These are phyloP conservation scores for Pseudogymnoascus sp. DNA, from an alignment of 2,329 filamentous ascomycete genomes.

Conservation along the genomic window DNA sequence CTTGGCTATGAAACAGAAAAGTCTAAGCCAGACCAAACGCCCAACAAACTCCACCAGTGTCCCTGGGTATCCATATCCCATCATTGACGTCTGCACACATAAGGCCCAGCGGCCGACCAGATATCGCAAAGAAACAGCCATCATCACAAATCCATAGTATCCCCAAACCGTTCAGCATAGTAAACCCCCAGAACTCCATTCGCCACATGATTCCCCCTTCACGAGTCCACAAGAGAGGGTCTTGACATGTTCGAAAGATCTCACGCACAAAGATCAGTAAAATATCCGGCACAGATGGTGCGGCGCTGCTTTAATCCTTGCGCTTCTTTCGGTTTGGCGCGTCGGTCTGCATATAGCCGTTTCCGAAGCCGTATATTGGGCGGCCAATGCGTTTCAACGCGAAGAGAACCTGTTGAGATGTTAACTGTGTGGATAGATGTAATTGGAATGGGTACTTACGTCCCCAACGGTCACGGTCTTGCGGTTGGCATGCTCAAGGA, in stretches of 20 bases:
- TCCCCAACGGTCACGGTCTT: conserved; percentile 59
- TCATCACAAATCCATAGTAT: background rate
- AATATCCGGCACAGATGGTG: background rate
- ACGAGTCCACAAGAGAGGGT: background rate
- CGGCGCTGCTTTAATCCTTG: background rate
- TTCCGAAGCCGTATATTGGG: conserved; percentile 52
- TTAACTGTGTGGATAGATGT: conserved; percentile 2
- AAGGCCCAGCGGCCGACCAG: too few relatives aligned
- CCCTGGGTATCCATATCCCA: background rate
- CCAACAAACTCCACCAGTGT: background rate
- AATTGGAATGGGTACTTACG: conserved; percentile 34
- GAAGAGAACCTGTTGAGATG: conserved; percentile 42
- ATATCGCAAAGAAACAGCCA: too few relatives aligned
- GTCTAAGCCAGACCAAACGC: background rate
- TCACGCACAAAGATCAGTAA: background rate
- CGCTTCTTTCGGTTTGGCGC: background rate
- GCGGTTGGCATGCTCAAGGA: conserved; percentile 43
- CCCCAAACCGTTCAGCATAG: background rate
- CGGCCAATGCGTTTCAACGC: conserved; percentile 39
- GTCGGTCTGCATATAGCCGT: conserved; percentile 19
- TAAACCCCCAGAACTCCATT: background rate
- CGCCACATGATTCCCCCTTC: background rate
- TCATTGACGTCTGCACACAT: too few relatives aligned
- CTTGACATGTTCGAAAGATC: background rate
- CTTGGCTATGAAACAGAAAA: background rate